phyloP scores from a whole-genome alignment of 805 yeast species.

The Starmerella floricola region DNA sequence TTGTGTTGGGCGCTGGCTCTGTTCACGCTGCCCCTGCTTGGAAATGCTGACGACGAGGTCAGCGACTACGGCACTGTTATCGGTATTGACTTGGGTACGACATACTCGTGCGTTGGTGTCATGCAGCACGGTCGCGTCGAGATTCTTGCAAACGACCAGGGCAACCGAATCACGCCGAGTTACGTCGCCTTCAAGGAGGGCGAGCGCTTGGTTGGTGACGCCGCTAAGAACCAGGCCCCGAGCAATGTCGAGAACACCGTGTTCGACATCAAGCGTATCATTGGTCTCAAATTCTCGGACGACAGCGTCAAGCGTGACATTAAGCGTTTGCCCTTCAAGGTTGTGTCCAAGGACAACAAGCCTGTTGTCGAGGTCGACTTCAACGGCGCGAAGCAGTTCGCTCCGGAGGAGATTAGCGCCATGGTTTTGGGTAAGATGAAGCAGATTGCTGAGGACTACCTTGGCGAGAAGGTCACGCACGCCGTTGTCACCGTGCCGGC shows the following conservation, averaged over 20 bases:
- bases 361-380: conserved; percentile 70
- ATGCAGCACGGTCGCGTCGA: conserved; percentile 79
- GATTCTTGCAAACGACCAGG: conserved; percentile 90
- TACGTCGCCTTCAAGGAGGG: conserved; percentile 86
- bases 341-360: conserved; percentile 60
- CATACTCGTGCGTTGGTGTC: conserved; percentile 92
- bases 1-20: conserved; percentile 29
- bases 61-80: conserved; percentile 43
- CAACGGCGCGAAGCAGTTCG: conserved; percentile 60
- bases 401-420: conserved; percentile 88
- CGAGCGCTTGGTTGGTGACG: conserved; percentile 89
- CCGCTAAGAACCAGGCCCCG: conserved; percentile 93
- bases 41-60: conserved; percentile 26
- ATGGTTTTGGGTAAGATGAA: conserved; percentile 90
- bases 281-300: conserved; percentile 72
- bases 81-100: conserved; percentile 95
- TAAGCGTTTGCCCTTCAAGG: conserved; percentile 69
- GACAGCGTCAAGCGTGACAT: conserved; percentile 67
- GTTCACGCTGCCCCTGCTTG: conserved; percentile 29
- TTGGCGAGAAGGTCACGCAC: conserved; percentile 72
- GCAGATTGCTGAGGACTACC: conserved; percentile 79
- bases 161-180: conserved; percentile 93
- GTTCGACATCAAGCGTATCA: conserved; percentile 83
- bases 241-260: conserved; percentile 76
- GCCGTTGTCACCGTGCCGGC: conserved; percentile 93